Percentiles rank a stretch among this genome's conserved stretches.
Conservation (phyloP, 2,329 filamentous ascomycete genomes). For the Penicillium fuscoglaucum region DNA sequence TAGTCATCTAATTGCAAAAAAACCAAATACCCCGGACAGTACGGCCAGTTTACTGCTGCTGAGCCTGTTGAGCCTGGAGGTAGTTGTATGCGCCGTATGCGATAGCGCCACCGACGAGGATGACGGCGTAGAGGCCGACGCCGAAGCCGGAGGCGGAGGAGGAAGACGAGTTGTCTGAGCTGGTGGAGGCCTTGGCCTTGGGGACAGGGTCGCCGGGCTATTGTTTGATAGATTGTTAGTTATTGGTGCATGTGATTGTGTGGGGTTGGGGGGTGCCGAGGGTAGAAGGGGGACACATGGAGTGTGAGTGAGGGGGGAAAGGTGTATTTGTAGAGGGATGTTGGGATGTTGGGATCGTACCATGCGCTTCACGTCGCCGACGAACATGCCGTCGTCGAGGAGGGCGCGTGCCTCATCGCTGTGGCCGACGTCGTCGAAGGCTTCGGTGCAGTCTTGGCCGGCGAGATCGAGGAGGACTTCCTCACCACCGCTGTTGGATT, state of each 20-base stretch:
- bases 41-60: constrained; percentile 23
- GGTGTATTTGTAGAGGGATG: no score
- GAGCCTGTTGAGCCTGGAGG: constrained; percentile 56
- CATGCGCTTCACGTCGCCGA: constrained; percentile 77
- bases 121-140: constrained; percentile 75
- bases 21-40: not conserved
- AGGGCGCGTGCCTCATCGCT: constrained; percentile 97
- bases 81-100: constrained; percentile 87
- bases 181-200: constrained; percentile 56
- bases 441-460: constrained; percentile 94
- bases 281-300: not conserved
- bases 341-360: constrained; percentile 52
- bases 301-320: not conserved
- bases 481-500: constrained; percentile 78
- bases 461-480: constrained; percentile 95
- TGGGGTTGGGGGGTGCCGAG: not conserved
- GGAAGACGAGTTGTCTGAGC: constrained; percentile 44
- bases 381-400: constrained; percentile 66
- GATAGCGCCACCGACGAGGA: constrained; percentile 72
- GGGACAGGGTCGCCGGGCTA: constrained; percentile 75
- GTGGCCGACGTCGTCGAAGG: constrained; percentile 99
- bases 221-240: not conserved
- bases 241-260: constrained; percentile 7
- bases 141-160: constrained; percentile 56
- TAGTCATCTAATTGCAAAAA: not conserved